Evolutionary conservation across 192 early-diverging fungal species (phyloP).

Genomic region (Coemansia sp.): DNA sequence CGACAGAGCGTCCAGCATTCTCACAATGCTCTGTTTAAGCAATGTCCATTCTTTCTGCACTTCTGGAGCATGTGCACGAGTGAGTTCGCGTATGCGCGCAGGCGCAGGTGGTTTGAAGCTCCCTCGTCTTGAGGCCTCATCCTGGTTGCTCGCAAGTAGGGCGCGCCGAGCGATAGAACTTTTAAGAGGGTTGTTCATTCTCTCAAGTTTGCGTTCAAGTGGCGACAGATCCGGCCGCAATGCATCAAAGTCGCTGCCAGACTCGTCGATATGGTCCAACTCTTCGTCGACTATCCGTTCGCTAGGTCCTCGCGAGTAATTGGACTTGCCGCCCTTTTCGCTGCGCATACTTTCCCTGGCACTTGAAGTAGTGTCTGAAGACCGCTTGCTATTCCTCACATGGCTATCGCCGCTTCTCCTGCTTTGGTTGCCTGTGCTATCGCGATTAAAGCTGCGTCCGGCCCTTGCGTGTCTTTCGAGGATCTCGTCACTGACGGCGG

Average conservation of each 20-base stretch:
- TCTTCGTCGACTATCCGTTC: conserved; percentile 12
- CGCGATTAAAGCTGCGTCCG: background rate
- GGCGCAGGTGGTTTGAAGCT: conserved; percentile 2
- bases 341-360: background rate
- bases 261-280: conserved; percentile 9
- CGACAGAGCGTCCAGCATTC: conserved; percentile 48
- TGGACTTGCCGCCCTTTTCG: background rate
- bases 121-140: background rate
- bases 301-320: background rate
- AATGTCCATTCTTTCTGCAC: conserved; percentile 45
- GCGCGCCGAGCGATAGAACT: conserved; percentile 14
- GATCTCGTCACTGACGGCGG: conserved; percentile 39
- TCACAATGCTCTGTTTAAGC: conserved; percentile 42
- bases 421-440: background rate
- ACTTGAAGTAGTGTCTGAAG: background rate
- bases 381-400: background rate
- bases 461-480: conserved; percentile 13
- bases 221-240: conserved; percentile 36
- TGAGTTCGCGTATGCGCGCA: conserved; percentile 35
- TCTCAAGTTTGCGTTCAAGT: conserved; percentile 25
- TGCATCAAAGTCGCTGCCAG: conserved; percentile 23
- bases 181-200: conserved; percentile 24
- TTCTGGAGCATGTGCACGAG: conserved; percentile 43
- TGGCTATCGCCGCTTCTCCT: conserved; percentile 10
- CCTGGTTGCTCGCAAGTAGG: conserved; percentile 7